Evolutionary conservation across 768 basidiomycete species (phyloP).

Genomic region (Phanerodontia chrysosporium): DNA sequence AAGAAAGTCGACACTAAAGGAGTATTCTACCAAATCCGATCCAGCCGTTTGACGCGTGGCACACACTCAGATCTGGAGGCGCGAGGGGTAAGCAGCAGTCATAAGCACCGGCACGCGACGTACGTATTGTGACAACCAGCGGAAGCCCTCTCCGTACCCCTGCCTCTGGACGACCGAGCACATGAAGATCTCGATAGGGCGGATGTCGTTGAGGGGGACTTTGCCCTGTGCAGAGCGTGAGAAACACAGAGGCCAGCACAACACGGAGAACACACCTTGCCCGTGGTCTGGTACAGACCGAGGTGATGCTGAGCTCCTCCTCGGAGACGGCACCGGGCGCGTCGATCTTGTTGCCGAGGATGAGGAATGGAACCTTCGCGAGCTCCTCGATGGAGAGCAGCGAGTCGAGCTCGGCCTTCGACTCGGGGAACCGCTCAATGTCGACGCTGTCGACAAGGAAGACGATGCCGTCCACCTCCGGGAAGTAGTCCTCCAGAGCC

Average conservation of each 20-base stretch:
- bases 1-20: constrained; percentile 14
- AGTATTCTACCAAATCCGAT: constrained; percentile 17
- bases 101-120: constrained; percentile 22
- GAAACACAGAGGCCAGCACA: background rate
- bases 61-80: constrained; percentile 1
- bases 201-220: constrained; percentile 92
- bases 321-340: constrained; percentile 97
- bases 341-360: constrained; percentile 99
- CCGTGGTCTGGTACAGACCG: constrained; percentile 98
- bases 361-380: constrained; percentile 93
- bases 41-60: background rate
- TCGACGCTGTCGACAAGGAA: constrained; percentile 98
- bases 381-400: constrained; percentile 95
- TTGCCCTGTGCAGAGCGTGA: constrained; percentile 65
- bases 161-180: constrained; percentile 99
- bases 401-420: constrained; percentile 95
- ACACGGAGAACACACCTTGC: constrained; percentile 65
- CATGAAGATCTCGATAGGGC: constrained; percentile 99
- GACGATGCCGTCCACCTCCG: constrained; percentile 97
- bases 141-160: constrained; percentile 98
- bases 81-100: background rate
- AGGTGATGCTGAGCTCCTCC: constrained; percentile 92
- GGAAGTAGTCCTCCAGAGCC: constrained; percentile 99
- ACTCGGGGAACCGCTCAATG: constrained; percentile 93
- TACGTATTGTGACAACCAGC: constrained; percentile 97